These are phyloP conservation scores for Mycocentrospora acerina DNA, from an alignment of 2,329 filamentous ascomycete genomes.

Conservation along the genomic window DNA sequence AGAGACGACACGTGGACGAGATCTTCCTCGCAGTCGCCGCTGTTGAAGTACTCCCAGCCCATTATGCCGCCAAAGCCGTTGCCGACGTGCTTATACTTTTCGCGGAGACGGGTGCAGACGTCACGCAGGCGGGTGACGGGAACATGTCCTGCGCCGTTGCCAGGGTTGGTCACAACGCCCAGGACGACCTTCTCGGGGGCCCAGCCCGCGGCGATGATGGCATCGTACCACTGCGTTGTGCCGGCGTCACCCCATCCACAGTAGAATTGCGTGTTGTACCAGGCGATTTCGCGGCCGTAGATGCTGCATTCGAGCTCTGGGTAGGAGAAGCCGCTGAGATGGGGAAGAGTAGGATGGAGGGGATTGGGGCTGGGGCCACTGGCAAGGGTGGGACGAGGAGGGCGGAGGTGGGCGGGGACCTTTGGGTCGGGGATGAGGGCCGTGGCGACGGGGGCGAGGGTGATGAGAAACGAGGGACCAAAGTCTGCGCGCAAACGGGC, in stretches of 20 bases:
- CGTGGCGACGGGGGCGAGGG: constrained; percentile 78
- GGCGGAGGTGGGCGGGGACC: constrained; percentile 31
- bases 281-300: constrained; percentile 60
- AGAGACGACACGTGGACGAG: constrained; percentile 25
- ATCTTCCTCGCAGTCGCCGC: constrained; percentile 42
- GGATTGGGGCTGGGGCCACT: constrained; percentile 35
- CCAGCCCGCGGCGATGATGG: constrained; percentile 66
- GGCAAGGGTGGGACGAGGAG: constrained; percentile 32
- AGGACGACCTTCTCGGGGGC: constrained; percentile 71
- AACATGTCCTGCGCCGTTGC: constrained; percentile 67
- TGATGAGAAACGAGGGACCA: constrained; percentile 70
- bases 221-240: constrained; percentile 53
- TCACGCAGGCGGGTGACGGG: constrained; percentile 58
- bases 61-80: constrained; percentile 78
- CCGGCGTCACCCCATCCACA: constrained; percentile 78
- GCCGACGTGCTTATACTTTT: constrained; percentile 54
- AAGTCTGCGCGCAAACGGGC: constrained; percentile 61
- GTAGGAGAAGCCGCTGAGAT: constrained; percentile 83
- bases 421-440: constrained; percentile 59
- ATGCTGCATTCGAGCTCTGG: constrained; percentile 62
- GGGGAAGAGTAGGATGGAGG: constrained; percentile 46
- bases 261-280: constrained; percentile 94
- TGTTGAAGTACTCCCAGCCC: constrained; percentile 96
- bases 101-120: constrained; percentile 59
- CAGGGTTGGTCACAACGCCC: constrained; percentile 77